A percentile compares a stretch with the other conserved stretches of the same genome.
Conservation (phyloP, 148 eudicot species). For the Euryodendron excelsum region DNA sequence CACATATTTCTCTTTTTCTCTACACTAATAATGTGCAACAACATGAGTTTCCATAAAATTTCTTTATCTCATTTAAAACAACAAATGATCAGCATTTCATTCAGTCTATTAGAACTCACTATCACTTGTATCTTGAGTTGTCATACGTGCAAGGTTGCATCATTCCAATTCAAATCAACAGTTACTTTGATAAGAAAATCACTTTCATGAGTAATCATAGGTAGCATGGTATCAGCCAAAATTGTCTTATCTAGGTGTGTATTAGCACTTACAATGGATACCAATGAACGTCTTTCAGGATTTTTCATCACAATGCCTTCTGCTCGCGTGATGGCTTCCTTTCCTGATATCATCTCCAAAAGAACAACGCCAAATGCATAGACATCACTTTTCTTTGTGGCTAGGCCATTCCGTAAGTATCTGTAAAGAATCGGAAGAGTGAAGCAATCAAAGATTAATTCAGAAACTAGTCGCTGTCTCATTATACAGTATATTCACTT, state of each 20-base stretch:
- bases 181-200: neutral
- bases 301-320: constrained; percentile 54
- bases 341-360: constrained; percentile 77
- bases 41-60: neutral
- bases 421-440: constrained; percentile 27
- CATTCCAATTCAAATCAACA: neutral
- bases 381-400: constrained; percentile 81
- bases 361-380: constrained; percentile 95
- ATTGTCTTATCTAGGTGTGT: neutral
- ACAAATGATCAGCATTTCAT: neutral
- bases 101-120: neutral
- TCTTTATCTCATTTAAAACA: neutral
- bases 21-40: too few species aligned
- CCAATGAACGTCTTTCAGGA: constrained; percentile 79
- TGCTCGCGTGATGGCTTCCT: constrained; percentile 74
- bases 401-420: constrained; percentile 87
- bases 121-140: neutral
- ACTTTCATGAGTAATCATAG: neutral
- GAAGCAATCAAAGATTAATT: constrained; percentile 6
- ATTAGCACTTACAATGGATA: constrained; percentile 64
- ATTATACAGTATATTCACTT: constrained; percentile 25
- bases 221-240: neutral
- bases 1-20: too few species aligned
- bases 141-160: neutral
- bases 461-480: neutral